phyloP scores from a whole-genome alignment of 495 filamentous ascomycete species.

The Xylona heveae region DNA sequence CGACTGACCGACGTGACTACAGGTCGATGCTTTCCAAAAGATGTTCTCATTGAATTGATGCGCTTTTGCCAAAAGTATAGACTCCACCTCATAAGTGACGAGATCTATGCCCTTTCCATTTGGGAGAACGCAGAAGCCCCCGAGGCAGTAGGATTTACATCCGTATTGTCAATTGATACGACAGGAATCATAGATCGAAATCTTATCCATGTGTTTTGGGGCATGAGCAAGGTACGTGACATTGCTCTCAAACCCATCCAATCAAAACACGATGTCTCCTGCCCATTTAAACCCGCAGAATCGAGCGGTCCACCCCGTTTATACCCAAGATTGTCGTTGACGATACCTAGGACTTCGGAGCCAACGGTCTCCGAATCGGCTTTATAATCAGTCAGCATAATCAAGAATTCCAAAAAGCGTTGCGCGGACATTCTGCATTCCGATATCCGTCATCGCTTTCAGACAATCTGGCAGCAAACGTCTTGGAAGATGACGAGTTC shows the following conservation, averaged over 20 bases:
- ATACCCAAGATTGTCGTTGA: too few relatives aligned
- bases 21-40: constrained; percentile 12
- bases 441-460: too few relatives aligned
- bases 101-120: constrained; percentile 37
- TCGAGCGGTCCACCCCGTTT: too few relatives aligned
- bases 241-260: too few relatives aligned
- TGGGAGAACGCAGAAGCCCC: constrained; percentile 19
- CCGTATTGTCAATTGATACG: constrained; percentile 26
- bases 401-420: too few relatives aligned
- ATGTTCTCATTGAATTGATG: constrained; percentile 6
- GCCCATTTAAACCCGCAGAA: too few relatives aligned
- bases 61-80: constrained; percentile 27
- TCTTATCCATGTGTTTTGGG: constrained; percentile 36
- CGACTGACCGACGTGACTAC: too few relatives aligned
- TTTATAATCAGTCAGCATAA: constrained; percentile 7
- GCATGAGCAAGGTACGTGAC: constrained; percentile 26
- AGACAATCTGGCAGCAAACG: too few relatives aligned
- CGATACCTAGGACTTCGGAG: constrained; percentile 21
- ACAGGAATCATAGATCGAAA: constrained; percentile 24
- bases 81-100: constrained; percentile 39
- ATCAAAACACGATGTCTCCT: too few relatives aligned
- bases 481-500: too few relatives aligned
- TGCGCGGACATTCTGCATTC: too few relatives aligned
- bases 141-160: constrained; percentile 23
- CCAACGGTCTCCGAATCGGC: constrained; percentile 20